These are phyloP conservation scores for Elongisporangium senticosum DNA, from an alignment of 352 stramenopile genomes.

Conservation along the genomic window DNA sequence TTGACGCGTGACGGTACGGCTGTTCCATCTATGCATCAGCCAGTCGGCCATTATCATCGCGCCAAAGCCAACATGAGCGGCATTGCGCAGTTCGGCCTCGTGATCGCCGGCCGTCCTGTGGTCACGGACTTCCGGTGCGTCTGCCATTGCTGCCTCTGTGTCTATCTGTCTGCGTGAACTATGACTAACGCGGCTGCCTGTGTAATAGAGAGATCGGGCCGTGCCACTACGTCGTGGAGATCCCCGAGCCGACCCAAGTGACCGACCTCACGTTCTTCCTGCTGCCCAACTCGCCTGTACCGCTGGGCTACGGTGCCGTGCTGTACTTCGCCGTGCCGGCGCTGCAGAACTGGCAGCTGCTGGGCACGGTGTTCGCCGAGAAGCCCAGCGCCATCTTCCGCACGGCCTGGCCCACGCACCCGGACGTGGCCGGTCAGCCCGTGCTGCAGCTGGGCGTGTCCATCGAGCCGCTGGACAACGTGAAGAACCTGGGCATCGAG, in stretches of 20 bases:
- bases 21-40: neutral
- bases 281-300: conserved; percentile 51
- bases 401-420: conserved; percentile 60
- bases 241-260: conserved; percentile 46
- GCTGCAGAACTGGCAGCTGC: conserved; percentile 63
- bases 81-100: conserved; percentile 58
- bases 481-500: conserved; percentile 73
- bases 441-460: conserved; percentile 63
- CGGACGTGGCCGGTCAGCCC: conserved; percentile 47
- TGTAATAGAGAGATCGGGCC: conserved; percentile 45
- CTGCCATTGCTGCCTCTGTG: neutral
- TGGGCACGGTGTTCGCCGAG: conserved; percentile 66
- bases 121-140: conserved; percentile 55
- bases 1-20: neutral
- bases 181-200: neutral
- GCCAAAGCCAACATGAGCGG: neutral
- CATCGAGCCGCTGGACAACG: conserved; percentile 66
- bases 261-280: conserved; percentile 77
- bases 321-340: conserved; percentile 68
- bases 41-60: neutral
- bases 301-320: conserved; percentile 51
- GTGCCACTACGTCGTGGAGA: conserved; percentile 57
- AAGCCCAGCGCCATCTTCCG: conserved; percentile 69
- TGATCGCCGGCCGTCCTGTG: conserved; percentile 58
- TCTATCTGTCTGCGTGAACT: neutral